These are phyloP conservation scores for Cenococcum geophilum DNA, from an alignment of 495 filamentous ascomycete species.

Conservation along the genomic window DNA sequence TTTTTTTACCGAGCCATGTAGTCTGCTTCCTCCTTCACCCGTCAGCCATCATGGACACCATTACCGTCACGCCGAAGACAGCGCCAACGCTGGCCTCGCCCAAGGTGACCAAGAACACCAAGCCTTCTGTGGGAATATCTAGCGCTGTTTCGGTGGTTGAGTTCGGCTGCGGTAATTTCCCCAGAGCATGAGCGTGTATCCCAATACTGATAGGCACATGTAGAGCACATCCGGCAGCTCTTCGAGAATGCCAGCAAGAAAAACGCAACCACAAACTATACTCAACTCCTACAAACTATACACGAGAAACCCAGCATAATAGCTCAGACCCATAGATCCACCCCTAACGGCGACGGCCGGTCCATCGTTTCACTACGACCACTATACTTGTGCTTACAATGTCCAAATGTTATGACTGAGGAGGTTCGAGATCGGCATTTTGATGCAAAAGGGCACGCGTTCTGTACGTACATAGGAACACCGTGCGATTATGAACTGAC, in stretches of 20 bases:
- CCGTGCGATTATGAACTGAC: conserved; percentile 6
- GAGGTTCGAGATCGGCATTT: conserved; percentile 54
- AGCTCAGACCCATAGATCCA: conserved; percentile 30
- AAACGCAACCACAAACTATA: conserved; percentile 32
- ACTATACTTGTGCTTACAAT: conserved; percentile 63
- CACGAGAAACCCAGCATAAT: conserved; percentile 29
- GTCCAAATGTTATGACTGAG: conserved; percentile 51
- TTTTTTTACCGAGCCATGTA: conserved; percentile 13
- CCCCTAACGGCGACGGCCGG: conserved; percentile 26
- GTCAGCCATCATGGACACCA: conserved; percentile 31
- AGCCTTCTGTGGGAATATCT: conserved; percentile 22
- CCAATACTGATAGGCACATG: conserved; percentile 10
- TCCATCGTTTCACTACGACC: conserved; percentile 48
- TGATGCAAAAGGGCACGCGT: conserved; percentile 52
- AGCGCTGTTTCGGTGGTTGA: conserved; percentile 24
- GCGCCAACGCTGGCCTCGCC: conserved; percentile 34
- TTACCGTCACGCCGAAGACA: conserved; percentile 26
- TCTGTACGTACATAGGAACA: conserved; percentile 47
- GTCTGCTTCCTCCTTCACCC: not conserved
- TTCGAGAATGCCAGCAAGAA: conserved; percentile 28
- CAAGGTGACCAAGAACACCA: conserved; percentile 37
- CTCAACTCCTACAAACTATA: conserved; percentile 29
- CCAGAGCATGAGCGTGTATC: not conserved
- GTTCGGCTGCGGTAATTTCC: conserved; percentile 33
- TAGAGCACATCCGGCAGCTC: conserved; percentile 37